Base-by-base conservation (phyloP, 768 basidiomycete genomes). In the Mycena filopes region DNA sequence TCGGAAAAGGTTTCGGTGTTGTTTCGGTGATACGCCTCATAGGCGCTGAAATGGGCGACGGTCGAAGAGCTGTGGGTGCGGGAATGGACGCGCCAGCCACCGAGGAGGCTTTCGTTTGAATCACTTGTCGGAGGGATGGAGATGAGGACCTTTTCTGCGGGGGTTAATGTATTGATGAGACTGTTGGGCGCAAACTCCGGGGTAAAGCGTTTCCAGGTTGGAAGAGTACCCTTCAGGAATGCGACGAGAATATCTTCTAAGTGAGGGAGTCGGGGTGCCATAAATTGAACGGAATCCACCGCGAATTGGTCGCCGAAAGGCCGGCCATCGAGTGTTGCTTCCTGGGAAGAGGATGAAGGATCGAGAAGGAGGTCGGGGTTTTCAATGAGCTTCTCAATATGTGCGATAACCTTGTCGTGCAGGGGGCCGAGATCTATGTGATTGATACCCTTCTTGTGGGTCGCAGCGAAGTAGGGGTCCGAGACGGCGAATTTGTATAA, bases 401-500 rank as follows among this genome's bases (percentile, higher is more conserved):
- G 43, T 10, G 20, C n/a, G n/a, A 45, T 45, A n/a, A 45, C 2
- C 12, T 21, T 3, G 43, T 20, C 21, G 12, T 45, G 43, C 10
- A 26, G 26, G 23, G 43, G 43, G 9, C 43, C 43, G n/a, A 45
- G 43, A 12, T 45, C 43, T 18, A 45, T 45, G 43, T 45, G 21
- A 23, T 45, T 45, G 2, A 45, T 21, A 23, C 43, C 43, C 9
- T 10, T 21, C 6, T 21, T 18, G 21, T 21, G n/a, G 21, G 21
- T 21, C 4, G 21, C 21, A 9, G 18, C 21, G 12, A 45, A 45
- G 43, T 45, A 45, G 10, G 28, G 3, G 29, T 56, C 55, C 1
- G 55, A 26, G 3, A 56, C 20, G 20, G 42, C 55, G 10, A 45
- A 16, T 20, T 56, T 56, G 55, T 56, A 56, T 18, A 56, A 5